Evolutionary conservation across 257 asterid species (phyloP).

Genomic region (Primulina tabacum): DNA sequence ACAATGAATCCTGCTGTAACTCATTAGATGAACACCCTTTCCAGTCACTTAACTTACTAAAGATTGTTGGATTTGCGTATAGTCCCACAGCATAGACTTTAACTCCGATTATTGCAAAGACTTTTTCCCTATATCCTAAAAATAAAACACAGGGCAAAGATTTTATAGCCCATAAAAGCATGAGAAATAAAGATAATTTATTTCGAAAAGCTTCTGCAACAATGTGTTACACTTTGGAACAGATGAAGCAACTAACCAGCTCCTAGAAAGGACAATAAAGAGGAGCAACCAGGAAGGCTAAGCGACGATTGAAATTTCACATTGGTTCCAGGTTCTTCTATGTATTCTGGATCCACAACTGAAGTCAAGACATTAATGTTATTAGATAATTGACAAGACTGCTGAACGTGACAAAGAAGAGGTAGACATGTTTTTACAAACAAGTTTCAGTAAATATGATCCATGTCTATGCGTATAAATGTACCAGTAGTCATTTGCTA

Average conservation of each 20-base stretch:
- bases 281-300: slow-evolving; percentile 70
- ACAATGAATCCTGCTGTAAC: slow-evolving; percentile 52
- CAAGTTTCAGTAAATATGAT: slow-evolving; percentile 6
- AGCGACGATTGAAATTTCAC: slow-evolving; percentile 66
- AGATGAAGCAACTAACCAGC: slow-evolving; percentile 50
- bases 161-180: slow-evolving; percentile 21
- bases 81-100: slow-evolving; percentile 91
- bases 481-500: too few relatives aligned
- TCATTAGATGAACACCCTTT: slow-evolving; percentile 54
- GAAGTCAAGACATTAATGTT: slow-evolving; percentile 20
- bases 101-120: slow-evolving; percentile 81
- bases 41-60: slow-evolving; percentile 60
- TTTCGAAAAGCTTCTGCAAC: slow-evolving; percentile 14
- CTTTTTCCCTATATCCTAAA: slow-evolving; percentile 82
- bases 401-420: not conserved
- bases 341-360: slow-evolving; percentile 44
- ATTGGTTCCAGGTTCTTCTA: slow-evolving; percentile 77
- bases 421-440: not conserved
- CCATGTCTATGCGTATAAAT: not conserved
- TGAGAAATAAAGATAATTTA: slow-evolving; percentile 14
- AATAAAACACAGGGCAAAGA: slow-evolving; percentile 16
- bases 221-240: not conserved
- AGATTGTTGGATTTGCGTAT: slow-evolving; percentile 50
- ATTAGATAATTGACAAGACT: slow-evolving; percentile 13
- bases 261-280: slow-evolving; percentile 67